These are phyloP conservation scores for Fragilaria radians DNA, from an alignment of 108 stramenopile genomes.

Conservation along the genomic window DNA sequence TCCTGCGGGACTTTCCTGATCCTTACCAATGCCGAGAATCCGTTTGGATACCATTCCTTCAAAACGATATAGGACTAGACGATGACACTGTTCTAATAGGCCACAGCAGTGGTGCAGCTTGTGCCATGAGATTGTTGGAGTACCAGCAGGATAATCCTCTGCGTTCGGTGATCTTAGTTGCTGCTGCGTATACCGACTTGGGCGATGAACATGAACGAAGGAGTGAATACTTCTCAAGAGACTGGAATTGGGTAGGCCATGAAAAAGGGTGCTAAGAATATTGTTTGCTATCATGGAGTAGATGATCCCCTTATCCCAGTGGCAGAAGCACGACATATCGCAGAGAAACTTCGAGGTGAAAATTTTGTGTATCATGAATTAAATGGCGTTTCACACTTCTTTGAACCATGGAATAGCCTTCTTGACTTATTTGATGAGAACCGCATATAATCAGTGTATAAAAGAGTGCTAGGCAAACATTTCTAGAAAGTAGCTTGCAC, in stretches of 20 bases:
- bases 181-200: slow-evolving; percentile 18
- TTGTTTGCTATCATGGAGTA: slow-evolving; percentile 11
- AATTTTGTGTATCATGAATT: slow-evolving; percentile 18
- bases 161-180: slow-evolving; percentile 7
- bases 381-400: slow-evolving; percentile 13
- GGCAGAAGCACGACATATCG: slow-evolving; percentile 17
- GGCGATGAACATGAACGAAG: slow-evolving; percentile 12
- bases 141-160: not conserved
- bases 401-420: slow-evolving; percentile 12
- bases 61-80: slow-evolving; percentile 9
- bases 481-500: too few relatives aligned
- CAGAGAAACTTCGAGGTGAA: slow-evolving; percentile 12
- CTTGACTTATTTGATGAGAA: slow-evolving; percentile 7
- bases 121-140: slow-evolving; percentile 16
- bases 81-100: slow-evolving; percentile 10
- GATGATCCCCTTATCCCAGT: slow-evolving; percentile 24
- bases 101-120: slow-evolving; percentile 13
- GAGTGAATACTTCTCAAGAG: slow-evolving; percentile 20
- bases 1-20: slow-evolving; percentile 17
- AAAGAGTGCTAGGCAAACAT: too few relatives aligned
- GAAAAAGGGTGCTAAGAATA: slow-evolving; percentile 11
- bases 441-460: too few relatives aligned
- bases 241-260: slow-evolving; percentile 19
- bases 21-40: slow-evolving; percentile 5
- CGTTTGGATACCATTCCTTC: slow-evolving; percentile 20